Evolutionary conservation across 2,329 filamentous ascomycete genomes (phyloP), one percentile per base, ranked within the genome.

Genomic region (Talaromyces sp.): DNA sequence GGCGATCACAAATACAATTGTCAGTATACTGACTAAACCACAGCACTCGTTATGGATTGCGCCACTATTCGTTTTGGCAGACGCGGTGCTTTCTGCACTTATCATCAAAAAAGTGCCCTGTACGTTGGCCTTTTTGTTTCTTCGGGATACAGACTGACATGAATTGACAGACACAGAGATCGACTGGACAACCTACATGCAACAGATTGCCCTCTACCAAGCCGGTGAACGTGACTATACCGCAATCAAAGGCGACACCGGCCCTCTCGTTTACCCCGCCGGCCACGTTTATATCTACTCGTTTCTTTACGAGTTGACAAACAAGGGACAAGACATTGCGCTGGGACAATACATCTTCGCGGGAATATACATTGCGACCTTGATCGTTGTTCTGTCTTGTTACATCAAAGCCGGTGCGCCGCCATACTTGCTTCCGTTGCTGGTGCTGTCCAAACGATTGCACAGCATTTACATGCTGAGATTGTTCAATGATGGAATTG

Each of bases 161-260:
- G 13, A 22, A 25, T 22, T 19, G 15, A 58, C 70, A 91, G 95
- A 99, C 76, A 99, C 95, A 50, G 95, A 99, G 78, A 99, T 99
- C 73, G 95, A 99, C 80, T 99, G 94, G 94, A 86, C 85, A 66
- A 92, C 95, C 0, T 99, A 99, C 78, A 98, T 99, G 93, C 86
- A 97, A 76, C 95, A 99, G 74, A 84, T 98, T 52, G 80, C 85
- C 47, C 88, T 93, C 71, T 95, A 90, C 73, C 81, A 93, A 54
- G 84, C 86, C 19, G 95, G 95, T 73, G 93, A 98, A 82, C 88
- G 91, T 74, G 90, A 97, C 78, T 99, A 99, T 78, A 87, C 87
- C 67, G 85, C 88, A 65, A 93, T 99, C 74, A 86, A 89, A 73
- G 95, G 95, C 70, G 90, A 88, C 66, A 99, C 95, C 0, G 95